Evolutionary conservation across 495 filamentous ascomycete species (phyloP), one percentile per base, ranked within the genome.

Genomic region (Neurospora sp.): DNA sequence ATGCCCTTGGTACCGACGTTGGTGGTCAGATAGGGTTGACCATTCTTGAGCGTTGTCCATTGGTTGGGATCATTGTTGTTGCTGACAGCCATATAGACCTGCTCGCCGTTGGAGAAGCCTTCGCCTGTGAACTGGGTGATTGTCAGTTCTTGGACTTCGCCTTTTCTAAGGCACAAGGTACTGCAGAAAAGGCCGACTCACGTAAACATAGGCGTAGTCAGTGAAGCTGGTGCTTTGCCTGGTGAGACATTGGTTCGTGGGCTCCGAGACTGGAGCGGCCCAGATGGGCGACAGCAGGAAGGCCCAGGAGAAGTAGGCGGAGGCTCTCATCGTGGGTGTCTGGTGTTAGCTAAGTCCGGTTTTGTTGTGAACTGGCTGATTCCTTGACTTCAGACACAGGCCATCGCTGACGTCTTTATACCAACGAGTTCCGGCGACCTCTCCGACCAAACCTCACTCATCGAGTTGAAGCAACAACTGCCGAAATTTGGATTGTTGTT

Each of bases 81-180:
- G 71, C 41, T 69, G 40, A 72, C 16, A 23, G 71, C 71, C 71
- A 66, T 66, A 60, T 69, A 69, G 46, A 72, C 5, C 60, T 72
- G 71, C 23, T 72, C 71, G 71, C 71, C 71, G n/a, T 72, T 39
- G 31, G 71, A 60, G 18, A 18, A 16, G 35, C 71, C 42, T 38
- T 72, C 71, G 71, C 71, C 71, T 16, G 71, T 72, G 71, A 72
- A 72, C 71, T 72, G 27, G 23, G 44, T 14, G 35, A 10, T 72
- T 14, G 38, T 39, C 20, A 38, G 42, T 39, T 69, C 41, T 27
- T 35, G 20, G 38, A 20, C 27, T 27, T 12, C 10, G 44, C 44
- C 23, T 18, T 37, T 23, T 1, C 49, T 2, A 27, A 27, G 20
- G 20, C 49, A 60, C 14, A 18, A 27, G 6, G 54, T 18, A 66